Base-by-base conservation (phyloP, 73 alveolate genomes). In the Paramecium caudatum region DNA sequence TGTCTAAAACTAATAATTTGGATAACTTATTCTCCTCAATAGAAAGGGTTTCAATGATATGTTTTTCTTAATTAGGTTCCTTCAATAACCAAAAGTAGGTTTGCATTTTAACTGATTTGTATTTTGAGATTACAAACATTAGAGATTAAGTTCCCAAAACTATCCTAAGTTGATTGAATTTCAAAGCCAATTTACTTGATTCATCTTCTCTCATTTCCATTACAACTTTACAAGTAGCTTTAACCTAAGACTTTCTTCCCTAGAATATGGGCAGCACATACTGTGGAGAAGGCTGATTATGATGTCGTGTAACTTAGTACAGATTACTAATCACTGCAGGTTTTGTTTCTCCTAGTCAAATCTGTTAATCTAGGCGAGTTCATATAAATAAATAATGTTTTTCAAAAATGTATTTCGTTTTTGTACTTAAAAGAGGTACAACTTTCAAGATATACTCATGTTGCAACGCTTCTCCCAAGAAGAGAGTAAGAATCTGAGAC, bases 141-240 rank as follows among this genome's bases (percentile, higher is more conserved):
- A 65, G 83, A 65, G 49, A 65, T 32, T 65, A 33, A 32, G 83
- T 65, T 30, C 50, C 83, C 17, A 65, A 16, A 8, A 65, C 49
- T 25, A 65, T 65, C 39, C 49, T 65, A 30, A 65, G 83, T 65
- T 65, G 34, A 33, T 46, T 30, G 55, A 33, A 65, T 65, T 65
- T 65, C 83, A 65, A 32, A 0, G 83, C 83, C 15, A 65, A 65
- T 65, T 65, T 65, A 30, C 49, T 36, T 33, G 47, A 33, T 33
- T 65, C 83, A 33, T 65, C 83, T 65, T 65, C 83, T 65, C 49
- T 65, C 83, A 65, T 65, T 32, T 65, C 83, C 8, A 27, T 3
- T 36, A 65, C 16, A 32, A 65, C 83, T 12, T 65, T 65, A 30
- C 83, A 65, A 65, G 83, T 49, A 10, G 34, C 47, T 36, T 36